Percentiles rank a stretch among this genome's conserved stretches.
These are phyloP conservation scores for Hypoxylon sp. DNA, from an alignment of 2,329 filamentous ascomycete species.

Conservation along the genomic window DNA sequence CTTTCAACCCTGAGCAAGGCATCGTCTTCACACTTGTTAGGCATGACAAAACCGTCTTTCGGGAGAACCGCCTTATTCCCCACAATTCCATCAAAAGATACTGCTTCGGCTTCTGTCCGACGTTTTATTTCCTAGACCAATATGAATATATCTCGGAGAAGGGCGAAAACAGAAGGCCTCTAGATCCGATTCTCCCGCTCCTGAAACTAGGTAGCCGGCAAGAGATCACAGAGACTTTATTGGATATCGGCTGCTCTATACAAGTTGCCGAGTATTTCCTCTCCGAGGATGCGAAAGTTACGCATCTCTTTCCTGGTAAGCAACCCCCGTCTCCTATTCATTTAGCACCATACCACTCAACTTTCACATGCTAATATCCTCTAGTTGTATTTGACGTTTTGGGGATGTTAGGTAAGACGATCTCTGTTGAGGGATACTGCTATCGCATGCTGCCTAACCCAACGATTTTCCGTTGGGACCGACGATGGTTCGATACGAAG, in stretches of 20 bases:
- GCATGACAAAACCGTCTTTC: slow-evolving; percentile 64
- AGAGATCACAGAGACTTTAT: slow-evolving; percentile 68
- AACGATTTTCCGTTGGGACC: slow-evolving; percentile 68
- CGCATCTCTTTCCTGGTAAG: slow-evolving; percentile 66
- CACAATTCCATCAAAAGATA: slow-evolving; percentile 68
- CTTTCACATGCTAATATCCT: slow-evolving; percentile 37
- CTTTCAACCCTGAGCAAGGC: slow-evolving; percentile 64
- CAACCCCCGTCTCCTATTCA: slow-evolving; percentile 18
- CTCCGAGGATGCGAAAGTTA: slow-evolving; percentile 57
- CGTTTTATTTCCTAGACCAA: slow-evolving; percentile 61
- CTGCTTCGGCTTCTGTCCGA: slow-evolving; percentile 69
- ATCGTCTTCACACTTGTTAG: slow-evolving; percentile 69
- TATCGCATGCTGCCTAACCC: slow-evolving; percentile 72
- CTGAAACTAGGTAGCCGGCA: slow-evolving; percentile 62
- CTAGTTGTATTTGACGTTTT: slow-evolving; percentile 71
- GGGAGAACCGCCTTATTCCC: slow-evolving; percentile 67
- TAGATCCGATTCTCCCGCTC: slow-evolving; percentile 59
- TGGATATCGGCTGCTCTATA: slow-evolving; percentile 68
- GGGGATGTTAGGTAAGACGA: slow-evolving; percentile 68
- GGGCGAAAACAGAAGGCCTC: neutral
- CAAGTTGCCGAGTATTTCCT: slow-evolving; percentile 62
- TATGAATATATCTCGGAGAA: slow-evolving; percentile 13
- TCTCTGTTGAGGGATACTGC: slow-evolving; percentile 65
- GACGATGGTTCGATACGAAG: slow-evolving; percentile 58
- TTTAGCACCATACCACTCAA: neutral